Percentiles rank a stretch among this genome's conserved stretches.
Evolutionary conservation across 2,329 filamentous ascomycete species (phyloP).

Genomic region (Apiospora saccharicola): DNA sequence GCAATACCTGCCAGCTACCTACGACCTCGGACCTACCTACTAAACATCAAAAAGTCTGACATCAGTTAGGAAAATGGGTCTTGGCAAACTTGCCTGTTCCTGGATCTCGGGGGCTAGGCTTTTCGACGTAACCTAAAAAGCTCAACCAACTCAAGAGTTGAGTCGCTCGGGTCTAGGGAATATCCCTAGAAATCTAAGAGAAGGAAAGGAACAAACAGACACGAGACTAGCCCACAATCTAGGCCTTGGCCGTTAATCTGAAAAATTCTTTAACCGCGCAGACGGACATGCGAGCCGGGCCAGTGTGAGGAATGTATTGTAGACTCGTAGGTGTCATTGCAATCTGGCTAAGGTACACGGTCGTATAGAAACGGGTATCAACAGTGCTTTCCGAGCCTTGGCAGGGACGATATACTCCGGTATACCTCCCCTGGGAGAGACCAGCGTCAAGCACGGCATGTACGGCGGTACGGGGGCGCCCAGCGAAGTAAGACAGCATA

Average conservation of each 20-base stretch:
- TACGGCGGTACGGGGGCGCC: background rate
- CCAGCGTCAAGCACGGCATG: background rate
- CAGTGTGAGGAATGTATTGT: background rate
- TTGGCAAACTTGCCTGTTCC: constrained; percentile 9
- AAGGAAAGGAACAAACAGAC: background rate
- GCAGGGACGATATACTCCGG: constrained; percentile 20
- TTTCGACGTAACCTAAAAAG: constrained; percentile 12
- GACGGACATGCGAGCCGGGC: background rate
- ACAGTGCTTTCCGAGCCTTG: constrained; percentile 15
- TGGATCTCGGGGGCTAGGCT: constrained; percentile 12
- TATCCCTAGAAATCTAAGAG: background rate
- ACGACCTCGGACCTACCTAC: background rate
- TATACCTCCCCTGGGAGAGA: background rate
- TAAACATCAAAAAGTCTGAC: background rate
- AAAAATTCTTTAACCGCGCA: constrained; percentile 20
- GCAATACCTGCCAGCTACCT: background rate
- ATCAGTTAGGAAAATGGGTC: constrained; percentile 8
- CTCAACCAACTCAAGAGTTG: background rate
- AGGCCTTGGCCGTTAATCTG: background rate
- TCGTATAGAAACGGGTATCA: constrained; percentile 17
- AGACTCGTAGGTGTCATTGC: background rate
- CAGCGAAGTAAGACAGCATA: constrained; percentile 8
- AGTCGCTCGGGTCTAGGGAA: background rate
- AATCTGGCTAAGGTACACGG: constrained; percentile 18
- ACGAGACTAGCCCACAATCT: background rate